These are phyloP conservation scores for Chaetomiaceae sp. DNA, from an alignment of 2,329 filamentous ascomycete species.

Conservation along the genomic window DNA sequence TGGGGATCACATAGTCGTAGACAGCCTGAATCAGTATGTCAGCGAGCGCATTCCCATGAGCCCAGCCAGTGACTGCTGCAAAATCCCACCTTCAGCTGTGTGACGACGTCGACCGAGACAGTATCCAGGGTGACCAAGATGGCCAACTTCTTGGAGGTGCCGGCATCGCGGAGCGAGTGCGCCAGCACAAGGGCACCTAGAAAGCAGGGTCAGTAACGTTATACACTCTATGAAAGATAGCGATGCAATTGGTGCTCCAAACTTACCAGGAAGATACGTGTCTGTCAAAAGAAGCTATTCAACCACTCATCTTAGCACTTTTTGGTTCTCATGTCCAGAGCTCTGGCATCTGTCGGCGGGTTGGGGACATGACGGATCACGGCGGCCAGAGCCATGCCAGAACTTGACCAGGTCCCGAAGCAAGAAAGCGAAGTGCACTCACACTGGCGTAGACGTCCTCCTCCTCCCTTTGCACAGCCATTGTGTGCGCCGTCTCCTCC, in stretches of 20 bases:
- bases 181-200: conserved; percentile 87
- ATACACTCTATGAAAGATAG: not conserved
- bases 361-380: not conserved
- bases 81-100: conserved; percentile 65
- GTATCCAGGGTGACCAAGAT: conserved; percentile 78
- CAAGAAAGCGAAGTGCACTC: conserved; percentile 30
- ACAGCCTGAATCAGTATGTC: conserved; percentile 54
- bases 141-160: conserved; percentile 78
- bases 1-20: conserved; percentile 85
- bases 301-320: conserved; percentile 22
- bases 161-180: conserved; percentile 88
- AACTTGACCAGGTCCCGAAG: no score
- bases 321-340: no score
- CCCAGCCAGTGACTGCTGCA: not conserved
- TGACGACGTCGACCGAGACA: conserved; percentile 68
- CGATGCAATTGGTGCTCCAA: conserved; percentile 11
- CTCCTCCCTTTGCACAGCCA: conserved; percentile 33
- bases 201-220: conserved; percentile 22
- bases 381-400: no score
- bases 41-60: no score
- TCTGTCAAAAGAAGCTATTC: conserved; percentile 84
- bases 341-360: no score
- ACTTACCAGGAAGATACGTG: conserved; percentile 81
- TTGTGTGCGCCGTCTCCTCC: conserved; percentile 8
- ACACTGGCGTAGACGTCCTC: conserved; percentile 56